Conservation (phyloP, 169 alveolate genomes). For the Plasmodium berghei region DNA sequence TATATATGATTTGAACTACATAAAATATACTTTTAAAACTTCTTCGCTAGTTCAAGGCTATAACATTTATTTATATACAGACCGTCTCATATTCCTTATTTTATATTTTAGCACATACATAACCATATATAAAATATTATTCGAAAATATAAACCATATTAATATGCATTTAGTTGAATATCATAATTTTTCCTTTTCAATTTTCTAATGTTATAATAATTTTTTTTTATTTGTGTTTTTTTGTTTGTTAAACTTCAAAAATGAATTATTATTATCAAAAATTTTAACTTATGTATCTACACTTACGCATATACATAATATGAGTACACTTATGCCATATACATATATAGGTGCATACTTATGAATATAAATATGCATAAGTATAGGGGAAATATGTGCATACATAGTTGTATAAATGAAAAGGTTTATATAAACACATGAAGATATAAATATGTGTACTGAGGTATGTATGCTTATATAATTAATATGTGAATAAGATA, state of each 20-base stretch:
- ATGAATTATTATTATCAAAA: neutral
- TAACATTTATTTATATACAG: too few species aligned
- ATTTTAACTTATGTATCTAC: neutral
- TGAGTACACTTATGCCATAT: neutral
- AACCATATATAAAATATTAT: too few species aligned
- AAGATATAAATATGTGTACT: conserved; percentile 7
- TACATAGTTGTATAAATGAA: neutral
- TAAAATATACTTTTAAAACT: too few species aligned
- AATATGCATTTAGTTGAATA: too few species aligned
- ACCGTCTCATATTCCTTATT: too few species aligned
- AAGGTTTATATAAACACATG: neutral
- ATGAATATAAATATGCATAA: neutral
- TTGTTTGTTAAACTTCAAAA: neutral
- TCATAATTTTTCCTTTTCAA: neutral
- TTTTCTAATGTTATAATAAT: neutral
- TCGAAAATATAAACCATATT: too few species aligned
- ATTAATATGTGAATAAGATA: neutral
- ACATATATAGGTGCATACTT: neutral
- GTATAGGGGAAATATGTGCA: neutral
- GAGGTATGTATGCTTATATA: conserved; percentile 15
- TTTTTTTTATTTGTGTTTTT: neutral
- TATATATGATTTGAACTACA: too few species aligned
- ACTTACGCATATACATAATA: neutral
- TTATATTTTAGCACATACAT: too few species aligned
- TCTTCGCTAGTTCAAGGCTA: too few species aligned